Evolutionary conservation across 192 early-diverging fungal genomes (phyloP), one percentile per base, ranked within the genome.

Genomic region (Linnemannia exigua): DNA sequence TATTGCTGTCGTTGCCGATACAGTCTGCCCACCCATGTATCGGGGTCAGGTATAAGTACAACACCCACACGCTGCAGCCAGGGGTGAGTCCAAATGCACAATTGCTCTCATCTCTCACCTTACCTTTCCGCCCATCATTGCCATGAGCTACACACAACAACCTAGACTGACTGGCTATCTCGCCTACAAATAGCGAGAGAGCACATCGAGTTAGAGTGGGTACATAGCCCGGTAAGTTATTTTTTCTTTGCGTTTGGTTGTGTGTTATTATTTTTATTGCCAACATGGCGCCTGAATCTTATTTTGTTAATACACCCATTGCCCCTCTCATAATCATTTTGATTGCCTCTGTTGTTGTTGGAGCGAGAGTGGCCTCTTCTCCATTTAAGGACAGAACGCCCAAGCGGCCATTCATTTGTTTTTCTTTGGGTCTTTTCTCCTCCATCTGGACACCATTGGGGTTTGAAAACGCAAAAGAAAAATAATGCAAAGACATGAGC

Each of bases 401-500:
- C n/a, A n/a, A n/a, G n/a, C n/a, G n/a, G n/a, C n/a, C n/a, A n/a
- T n/a, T n/a, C n/a, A n/a, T n/a, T n/a, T n/a, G n/a, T n/a, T n/a
- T n/a, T n/a, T n/a, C n/a, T n/a, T n/a, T n/a, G n/a, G n/a, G 35
- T 41, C 41, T 44, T 70, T 9, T n/a, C 36, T 44, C 19, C 22
- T 47, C 44, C 66, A 67, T 67, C 35, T 67, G 66, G 66, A 70
- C 69, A 12, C 69, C 16, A 70, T 38, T 70, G 44, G 69, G 38
- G 11, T 20, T 28, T 38, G 16, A 35, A 1, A 33, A 33, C 14
- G 9, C 63, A 25, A 9, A 44, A 6, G 41, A 3, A 44, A 6
- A 6, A 44, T n/a, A n/a, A n/a, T n/a, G n/a, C n/a, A 44, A 9
- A 9, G 41, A 44, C 41, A 44, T 44, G 41, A 44, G 41, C 41